phyloP scores from a whole-genome alignment of 2,329 filamentous ascomycete species.

The Ceratocystis harringtonii region DNA sequence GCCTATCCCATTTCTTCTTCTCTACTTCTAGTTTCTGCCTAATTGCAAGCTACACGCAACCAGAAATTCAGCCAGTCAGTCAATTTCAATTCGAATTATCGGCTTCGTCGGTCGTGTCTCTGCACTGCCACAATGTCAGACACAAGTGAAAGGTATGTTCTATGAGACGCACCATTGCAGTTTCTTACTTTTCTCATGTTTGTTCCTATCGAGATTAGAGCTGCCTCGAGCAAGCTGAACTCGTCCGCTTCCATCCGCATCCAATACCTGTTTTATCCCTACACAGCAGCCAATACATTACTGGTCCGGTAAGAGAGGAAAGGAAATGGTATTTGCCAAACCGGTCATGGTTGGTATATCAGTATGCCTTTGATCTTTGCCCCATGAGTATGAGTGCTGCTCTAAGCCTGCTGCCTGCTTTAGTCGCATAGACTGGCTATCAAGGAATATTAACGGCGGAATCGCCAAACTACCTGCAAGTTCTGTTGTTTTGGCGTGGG shows the following conservation, averaged over 20 bases:
- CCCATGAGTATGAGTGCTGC: too few species aligned
- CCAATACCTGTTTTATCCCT: not conserved
- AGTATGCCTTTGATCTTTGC: too few species aligned
- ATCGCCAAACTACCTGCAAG: not conserved
- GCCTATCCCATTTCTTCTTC: not conserved
- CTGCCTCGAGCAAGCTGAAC: not conserved
- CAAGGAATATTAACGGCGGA: not conserved
- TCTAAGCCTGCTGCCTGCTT: too few species aligned
- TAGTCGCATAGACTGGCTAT: not conserved
- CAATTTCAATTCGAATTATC: not conserved
- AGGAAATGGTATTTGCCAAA: too few species aligned
- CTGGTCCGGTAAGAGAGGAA: too few species aligned
- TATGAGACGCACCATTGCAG: not conserved
- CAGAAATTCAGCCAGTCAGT: not conserved
- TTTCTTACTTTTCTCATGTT: slow-evolving; percentile 1
- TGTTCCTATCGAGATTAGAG: not conserved
- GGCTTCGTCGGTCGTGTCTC: slow-evolving; percentile 2
- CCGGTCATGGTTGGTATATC: too few species aligned
- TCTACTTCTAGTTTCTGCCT: not conserved
- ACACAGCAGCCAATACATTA: too few species aligned
- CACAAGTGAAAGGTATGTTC: slow-evolving; percentile 25
- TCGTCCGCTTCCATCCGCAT: not conserved
- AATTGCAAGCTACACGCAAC: not conserved
- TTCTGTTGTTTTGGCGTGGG: not conserved
- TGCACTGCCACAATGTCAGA: slow-evolving; percentile 25